A percentile compares a stretch with the other conserved stretches of the same genome.
Evolutionary conservation across 768 basidiomycete genomes (phyloP).

Genomic region (Symmetrospora coprosmae): DNA sequence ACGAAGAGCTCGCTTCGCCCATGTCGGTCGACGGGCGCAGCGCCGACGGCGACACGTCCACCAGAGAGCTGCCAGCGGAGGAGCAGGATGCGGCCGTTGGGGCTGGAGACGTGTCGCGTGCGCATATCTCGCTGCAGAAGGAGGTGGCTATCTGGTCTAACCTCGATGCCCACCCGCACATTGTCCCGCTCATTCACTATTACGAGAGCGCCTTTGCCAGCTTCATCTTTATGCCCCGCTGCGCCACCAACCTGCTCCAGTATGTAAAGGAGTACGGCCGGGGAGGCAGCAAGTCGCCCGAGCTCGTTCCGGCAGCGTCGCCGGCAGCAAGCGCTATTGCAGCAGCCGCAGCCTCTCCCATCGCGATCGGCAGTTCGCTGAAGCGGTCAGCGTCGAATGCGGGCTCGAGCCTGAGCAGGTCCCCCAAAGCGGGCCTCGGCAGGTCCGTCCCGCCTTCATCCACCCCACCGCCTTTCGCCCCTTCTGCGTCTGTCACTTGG

Average conservation of each 20-base stretch:
- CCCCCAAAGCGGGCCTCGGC: no score
- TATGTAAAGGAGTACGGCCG: constrained; percentile 42
- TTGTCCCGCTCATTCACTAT: constrained; percentile 64
- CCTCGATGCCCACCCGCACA: constrained; percentile 60
- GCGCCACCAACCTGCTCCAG: constrained; percentile 72
- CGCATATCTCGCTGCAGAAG: constrained; percentile 42
- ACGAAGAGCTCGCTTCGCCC: neutral
- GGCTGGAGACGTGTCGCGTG: constrained; percentile 1
- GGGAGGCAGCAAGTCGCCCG: constrained; percentile 49
- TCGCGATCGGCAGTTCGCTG: no score
- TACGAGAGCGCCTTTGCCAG: constrained; percentile 51
- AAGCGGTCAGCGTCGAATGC: neutral
- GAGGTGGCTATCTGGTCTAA: constrained; percentile 61
- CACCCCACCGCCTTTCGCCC: no score
- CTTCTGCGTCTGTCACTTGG: no score
- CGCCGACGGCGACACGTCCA: neutral
- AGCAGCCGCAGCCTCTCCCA: neutral
- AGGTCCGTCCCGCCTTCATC: no score
- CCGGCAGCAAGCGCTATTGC: neutral
- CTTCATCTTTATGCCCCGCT: constrained; percentile 68
- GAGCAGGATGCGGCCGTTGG: neutral
- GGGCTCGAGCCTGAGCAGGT: no score
- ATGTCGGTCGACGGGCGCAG: neutral
- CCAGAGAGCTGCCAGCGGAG: neutral
- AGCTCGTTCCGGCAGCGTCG: neutral